Base-by-base conservation (phyloP, 2,329 filamentous ascomycete genomes). In the Helminthosporium solani region DNA sequence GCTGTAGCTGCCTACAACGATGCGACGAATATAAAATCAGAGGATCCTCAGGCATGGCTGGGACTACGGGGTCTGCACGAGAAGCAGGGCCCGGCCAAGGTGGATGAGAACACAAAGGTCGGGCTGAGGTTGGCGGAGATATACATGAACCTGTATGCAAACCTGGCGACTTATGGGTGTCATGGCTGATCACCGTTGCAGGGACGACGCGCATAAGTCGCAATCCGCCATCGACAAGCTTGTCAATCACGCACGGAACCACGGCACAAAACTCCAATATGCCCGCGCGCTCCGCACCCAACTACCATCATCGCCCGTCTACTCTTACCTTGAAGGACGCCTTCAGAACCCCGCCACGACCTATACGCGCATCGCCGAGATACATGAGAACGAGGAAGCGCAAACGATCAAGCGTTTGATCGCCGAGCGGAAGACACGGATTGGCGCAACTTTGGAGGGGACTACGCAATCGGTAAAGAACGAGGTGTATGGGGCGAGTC, bases 371-470 rank as follows among this genome's bases (percentile, higher is more conserved):
- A 84, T 97, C 44, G 88, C 89, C 12, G 85, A 94, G 57, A 87
- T 95, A 16, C 79, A 88, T 2, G 94, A 97, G 64, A 75, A 82
- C 1, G 88, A 94, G 50, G 94, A 99, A 71, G 91, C 87, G 64
- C 87, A 92, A 64, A 85, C 83, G 25, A 92, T 96, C 67, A 96
- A 96, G 65, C 88, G 82, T 3, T 82, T 96, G 47, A 95, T 99
- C 56, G 90, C 86, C 25, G 90, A 96, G 70, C 83, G 94, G 34
- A 81, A 91, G 53, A 96, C 91, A 1, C 81, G 94, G 30, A 78
- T 99, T 2, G 94, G 94, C 33, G 90, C 91, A 8, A 87, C 83
- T 36, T 78, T 96, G 46, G 85, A 82, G 33, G 86, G 94, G 50
- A 92, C 97, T 18, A 96, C 88, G 0, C 68, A 82, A 2, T 88